Base-by-base conservation (phyloP, 768 basidiomycete species). In the Leccinellum albellum region DNA sequence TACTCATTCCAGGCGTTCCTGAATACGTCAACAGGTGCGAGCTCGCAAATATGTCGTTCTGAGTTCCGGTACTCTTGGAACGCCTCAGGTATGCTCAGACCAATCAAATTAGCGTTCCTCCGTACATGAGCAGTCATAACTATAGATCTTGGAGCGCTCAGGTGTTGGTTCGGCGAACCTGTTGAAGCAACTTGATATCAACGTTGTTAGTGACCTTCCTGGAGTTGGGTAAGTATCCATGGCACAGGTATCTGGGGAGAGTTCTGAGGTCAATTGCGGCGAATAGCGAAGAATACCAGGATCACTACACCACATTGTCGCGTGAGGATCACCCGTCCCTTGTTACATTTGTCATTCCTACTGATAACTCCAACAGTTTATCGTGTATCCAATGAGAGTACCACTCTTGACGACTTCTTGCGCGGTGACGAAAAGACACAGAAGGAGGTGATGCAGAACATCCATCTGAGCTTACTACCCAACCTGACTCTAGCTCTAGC, bases 281-380 rank as follows among this genome's bases (percentile, higher is more conserved):
- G 26, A 33, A 49, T 55, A 85, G 85, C 46, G 84, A 87, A 69
- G 72, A 88, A 68, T 88, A 88, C 70, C 86, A 87, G 68, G 86
- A 87, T 64, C 86, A 88, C 65, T 88, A 87, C 68, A 87, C 86
- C 12, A 88, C 85, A 1, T 76, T 87, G 31, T 82, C 83, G 1
- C 70, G 85, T 85, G 61, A 53, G 80, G 68, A 12, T 26, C 20
- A 42, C 17, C 21, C 13, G 13, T 51, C 13, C 15, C 23, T 24
- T 40, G 17, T 20, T 23, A 29, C 5, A 17, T 6, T 23, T 24
- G 26, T 24, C 24, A 24, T 46, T 24, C 21, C 37, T 28, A 26
- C 24, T 63, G 10, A 63, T 23, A 6, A 33, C 24, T 21, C 23
- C 10, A n/a, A 17, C 51, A 86, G 82, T 87, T 60, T 88, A 66